A percentile compares a stretch with the other conserved stretches of the same genome.
Conservation (phyloP, 2,329 filamentous ascomycete species). For the Curvularia lunata region DNA sequence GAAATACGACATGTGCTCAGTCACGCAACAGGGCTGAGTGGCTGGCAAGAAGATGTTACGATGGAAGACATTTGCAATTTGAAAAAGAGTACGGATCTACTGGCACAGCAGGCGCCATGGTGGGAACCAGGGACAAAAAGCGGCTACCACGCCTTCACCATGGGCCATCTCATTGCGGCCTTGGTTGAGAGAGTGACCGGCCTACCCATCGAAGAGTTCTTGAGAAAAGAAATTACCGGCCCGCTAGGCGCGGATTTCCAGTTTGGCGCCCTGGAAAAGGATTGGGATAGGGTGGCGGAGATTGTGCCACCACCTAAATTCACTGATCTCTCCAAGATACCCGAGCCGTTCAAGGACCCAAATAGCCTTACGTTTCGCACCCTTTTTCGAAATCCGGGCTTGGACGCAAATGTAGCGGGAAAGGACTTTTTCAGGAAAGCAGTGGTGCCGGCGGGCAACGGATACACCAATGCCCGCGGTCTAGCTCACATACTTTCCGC, state of each 20-base stretch:
- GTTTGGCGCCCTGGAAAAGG: constrained; percentile 15
- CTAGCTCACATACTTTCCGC: constrained; percentile 17
- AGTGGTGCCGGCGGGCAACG: constrained; percentile 16
- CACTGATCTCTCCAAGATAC: not conserved
- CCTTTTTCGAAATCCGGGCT: constrained; percentile 13
- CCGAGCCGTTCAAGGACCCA: not conserved
- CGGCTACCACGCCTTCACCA: constrained; percentile 24
- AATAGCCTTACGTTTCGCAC: constrained; percentile 8
- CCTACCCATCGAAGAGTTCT: constrained; percentile 14
- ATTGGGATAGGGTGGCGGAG: constrained; percentile 18
- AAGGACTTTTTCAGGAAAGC: constrained; percentile 6
- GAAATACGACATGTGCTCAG: constrained; percentile 25
- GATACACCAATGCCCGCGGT: constrained; percentile 21
- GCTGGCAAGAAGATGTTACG: constrained; percentile 17
- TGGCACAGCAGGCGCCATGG: constrained; percentile 22
- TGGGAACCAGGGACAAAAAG: constrained; percentile 26
- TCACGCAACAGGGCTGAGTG: constrained; percentile 23
- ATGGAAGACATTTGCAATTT: constrained; percentile 16
- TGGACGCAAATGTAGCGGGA: constrained; percentile 16
- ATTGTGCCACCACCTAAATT: constrained; percentile 19
- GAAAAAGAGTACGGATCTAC: constrained; percentile 12
- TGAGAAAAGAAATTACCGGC: constrained; percentile 70
- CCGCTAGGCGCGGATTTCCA: constrained; percentile 51
- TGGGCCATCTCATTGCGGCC: constrained; percentile 24
- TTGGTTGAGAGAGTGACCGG: constrained; percentile 18